Percentiles rank a stretch among this genome's conserved stretches.
Conservation (phyloP, 2,329 filamentous ascomycete species). For the Aureobasidium sp. region DNA sequence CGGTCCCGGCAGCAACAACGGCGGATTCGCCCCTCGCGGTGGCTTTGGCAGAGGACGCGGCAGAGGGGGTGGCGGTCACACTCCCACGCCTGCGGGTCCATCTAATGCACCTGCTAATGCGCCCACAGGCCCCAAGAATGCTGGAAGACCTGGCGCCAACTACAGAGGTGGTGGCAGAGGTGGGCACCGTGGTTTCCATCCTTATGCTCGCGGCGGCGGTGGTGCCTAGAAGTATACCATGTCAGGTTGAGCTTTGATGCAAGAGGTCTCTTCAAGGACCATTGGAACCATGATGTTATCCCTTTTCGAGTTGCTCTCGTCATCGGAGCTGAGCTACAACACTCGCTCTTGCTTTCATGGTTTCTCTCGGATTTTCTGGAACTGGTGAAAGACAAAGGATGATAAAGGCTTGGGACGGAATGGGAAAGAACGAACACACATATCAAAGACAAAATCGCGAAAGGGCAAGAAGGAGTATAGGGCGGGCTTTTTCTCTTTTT, state of each 20-base stretch:
- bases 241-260: neutral
- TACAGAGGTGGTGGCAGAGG: conserved; percentile 85
- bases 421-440: neutral
- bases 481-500: too few relatives aligned
- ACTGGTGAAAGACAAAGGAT: neutral
- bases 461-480: neutral
- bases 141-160: conserved; percentile 81
- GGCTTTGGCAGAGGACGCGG: conserved; percentile 34
- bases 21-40: conserved; percentile 31
- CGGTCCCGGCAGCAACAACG: conserved; percentile 23
- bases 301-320: neutral
- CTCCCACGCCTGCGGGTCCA: conserved; percentile 30
- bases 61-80: conserved; percentile 27
- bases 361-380: neutral
- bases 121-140: conserved; percentile 93
- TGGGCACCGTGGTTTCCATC: conserved; percentile 66
- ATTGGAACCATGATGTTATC: neutral
- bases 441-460: neutral
- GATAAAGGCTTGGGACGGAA: neutral
- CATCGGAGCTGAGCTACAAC: neutral
- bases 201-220: conserved; percentile 47
- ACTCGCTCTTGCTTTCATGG: neutral
- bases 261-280: neutral
- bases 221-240: conserved; percentile 10
- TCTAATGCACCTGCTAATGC: conserved; percentile 62